Conservation (phyloP, 352 stramenopile genomes). For the Phytophthora multivora region DNA sequence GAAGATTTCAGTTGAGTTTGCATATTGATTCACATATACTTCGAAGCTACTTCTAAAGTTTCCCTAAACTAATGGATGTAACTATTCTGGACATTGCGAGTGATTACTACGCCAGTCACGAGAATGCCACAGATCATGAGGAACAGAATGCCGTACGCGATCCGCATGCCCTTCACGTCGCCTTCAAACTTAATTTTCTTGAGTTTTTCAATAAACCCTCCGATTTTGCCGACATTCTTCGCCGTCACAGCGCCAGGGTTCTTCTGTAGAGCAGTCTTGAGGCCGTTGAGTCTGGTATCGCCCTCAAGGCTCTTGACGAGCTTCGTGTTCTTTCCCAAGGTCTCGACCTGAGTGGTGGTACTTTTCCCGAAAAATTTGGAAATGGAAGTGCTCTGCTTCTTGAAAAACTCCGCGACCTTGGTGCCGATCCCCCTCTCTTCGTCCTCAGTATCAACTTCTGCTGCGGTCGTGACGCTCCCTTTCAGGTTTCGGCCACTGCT, state of each 20-base stretch:
- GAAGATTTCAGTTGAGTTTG: background rate
- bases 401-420: conserved; percentile 2
- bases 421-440: background rate
- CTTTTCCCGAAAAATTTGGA: conserved; percentile 3
- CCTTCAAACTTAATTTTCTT: conserved; percentile 11
- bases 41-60: background rate
- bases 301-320: conserved; percentile 1
- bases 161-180: conserved; percentile 15
- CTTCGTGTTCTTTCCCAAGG: conserved; percentile 2
- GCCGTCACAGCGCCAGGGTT: background rate
- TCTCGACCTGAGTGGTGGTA: conserved; percentile 1
- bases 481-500: conserved; percentile 8
- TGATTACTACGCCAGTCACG: background rate
- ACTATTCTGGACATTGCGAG: conserved; percentile 7
- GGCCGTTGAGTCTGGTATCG: background rate
- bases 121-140: conserved; percentile 7
- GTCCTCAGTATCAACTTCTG: background rate
- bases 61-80: conserved; percentile 16
- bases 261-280: background rate
- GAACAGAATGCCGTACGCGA: conserved; percentile 17
- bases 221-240: conserved; percentile 7
- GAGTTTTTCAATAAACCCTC: conserved; percentile 3
- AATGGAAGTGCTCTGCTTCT: background rate
- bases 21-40: conserved; percentile 1
- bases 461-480: background rate